Conservation (phyloP, 2,329 filamentous ascomycete species). For the Tolypocladium amazonense region DNA sequence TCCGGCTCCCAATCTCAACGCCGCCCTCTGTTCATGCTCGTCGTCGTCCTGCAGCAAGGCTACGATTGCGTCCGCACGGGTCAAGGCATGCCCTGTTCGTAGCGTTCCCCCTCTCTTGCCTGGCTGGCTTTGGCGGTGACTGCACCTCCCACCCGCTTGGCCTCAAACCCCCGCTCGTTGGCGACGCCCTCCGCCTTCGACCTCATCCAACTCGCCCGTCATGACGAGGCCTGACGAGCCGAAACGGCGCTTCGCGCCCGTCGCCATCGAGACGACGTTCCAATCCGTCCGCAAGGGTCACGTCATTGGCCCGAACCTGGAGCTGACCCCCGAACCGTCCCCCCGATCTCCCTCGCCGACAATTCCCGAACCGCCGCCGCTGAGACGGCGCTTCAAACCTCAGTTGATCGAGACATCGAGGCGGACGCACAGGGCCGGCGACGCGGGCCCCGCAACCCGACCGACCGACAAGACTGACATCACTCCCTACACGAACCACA, state of each 20-base stretch:
- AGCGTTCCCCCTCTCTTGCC: background rate
- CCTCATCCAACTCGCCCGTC: conserved; percentile 4
- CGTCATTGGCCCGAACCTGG: conserved; percentile 39
- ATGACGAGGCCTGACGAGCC: conserved; percentile 31
- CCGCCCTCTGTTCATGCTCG: background rate
- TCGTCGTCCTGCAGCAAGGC: background rate
- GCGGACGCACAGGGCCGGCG: conserved; percentile 56
- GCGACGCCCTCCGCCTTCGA: background rate
- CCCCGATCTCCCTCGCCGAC: conserved; percentile 36
- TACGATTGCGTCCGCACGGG: background rate
- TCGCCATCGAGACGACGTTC: conserved; percentile 63
- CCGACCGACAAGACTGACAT: conserved; percentile 65
- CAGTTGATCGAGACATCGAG: conserved; percentile 74
- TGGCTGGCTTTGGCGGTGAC: background rate
- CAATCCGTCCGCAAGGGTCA: conserved; percentile 37
- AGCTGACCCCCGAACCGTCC: conserved; percentile 43
- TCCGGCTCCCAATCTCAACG: background rate
- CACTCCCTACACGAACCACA: conserved; percentile 51
- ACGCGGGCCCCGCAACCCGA: conserved; percentile 49
- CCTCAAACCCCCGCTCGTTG: background rate
- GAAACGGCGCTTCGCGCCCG: conserved; percentile 52
- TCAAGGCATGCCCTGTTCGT: background rate
- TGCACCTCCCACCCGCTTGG: background rate
- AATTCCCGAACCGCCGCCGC: conserved; percentile 29
- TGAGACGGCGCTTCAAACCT: conserved; percentile 53